Percentiles rank a stretch among this genome's conserved stretches.
Evolutionary conservation across 345 rosid genomes (phyloP).

Genomic region (Eucalyptus fibrosa): DNA sequence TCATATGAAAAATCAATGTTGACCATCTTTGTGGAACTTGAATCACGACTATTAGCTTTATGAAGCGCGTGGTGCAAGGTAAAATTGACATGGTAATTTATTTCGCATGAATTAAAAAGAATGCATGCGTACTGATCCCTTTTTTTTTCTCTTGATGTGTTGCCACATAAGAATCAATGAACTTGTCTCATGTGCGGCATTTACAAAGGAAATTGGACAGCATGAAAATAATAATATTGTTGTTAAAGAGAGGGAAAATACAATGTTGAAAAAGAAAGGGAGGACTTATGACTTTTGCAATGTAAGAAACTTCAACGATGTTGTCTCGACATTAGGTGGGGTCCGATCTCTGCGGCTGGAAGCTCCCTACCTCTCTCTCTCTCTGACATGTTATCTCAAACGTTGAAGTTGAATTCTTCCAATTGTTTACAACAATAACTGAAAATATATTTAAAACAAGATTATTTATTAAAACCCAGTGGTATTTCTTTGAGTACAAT

Average conservation of each 20-base stretch:
- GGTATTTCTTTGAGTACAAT: not conserved
- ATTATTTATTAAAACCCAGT: not conserved
- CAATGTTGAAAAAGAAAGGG: not conserved
- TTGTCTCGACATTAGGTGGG: conserved; percentile 4
- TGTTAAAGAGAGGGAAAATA: not conserved
- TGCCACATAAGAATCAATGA: not conserved
- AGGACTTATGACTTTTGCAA: not conserved
- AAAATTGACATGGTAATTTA: not conserved
- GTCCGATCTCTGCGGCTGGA: conserved; percentile 22
- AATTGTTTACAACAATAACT: not conserved
- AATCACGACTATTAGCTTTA: not conserved
- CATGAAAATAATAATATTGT: not conserved
- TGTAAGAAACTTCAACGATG: conserved; percentile 16
- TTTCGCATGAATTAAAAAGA: not conserved
- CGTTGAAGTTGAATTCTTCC: conserved; percentile 26
- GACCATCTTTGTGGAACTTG: not conserved
- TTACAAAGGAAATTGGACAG: not conserved
- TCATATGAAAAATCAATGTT: not conserved
- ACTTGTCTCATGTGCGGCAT: not conserved
- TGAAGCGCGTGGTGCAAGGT: not conserved
- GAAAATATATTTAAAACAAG: not conserved
- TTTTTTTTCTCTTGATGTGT: not conserved
- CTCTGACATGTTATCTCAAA: not conserved
- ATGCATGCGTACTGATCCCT: not conserved
- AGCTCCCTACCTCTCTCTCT: not conserved